Percentiles rank a stretch among this genome's conserved stretches.
Evolutionary conservation across 805 yeast species (phyloP).

Genomic region (Kuraishia ogatae): DNA sequence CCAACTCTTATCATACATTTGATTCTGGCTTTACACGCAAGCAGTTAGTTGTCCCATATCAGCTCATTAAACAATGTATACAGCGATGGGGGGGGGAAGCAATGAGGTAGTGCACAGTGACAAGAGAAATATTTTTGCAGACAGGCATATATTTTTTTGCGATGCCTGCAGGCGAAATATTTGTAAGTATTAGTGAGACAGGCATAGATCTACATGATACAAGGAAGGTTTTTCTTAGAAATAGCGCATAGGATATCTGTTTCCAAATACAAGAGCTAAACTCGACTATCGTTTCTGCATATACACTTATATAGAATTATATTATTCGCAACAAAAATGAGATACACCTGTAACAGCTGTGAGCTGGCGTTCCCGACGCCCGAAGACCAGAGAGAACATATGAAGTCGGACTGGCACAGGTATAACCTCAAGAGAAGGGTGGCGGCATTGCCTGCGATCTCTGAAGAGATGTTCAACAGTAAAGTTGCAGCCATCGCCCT

Average conservation of each 20-base stretch:
- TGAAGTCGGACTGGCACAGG: slow-evolving; percentile 98
- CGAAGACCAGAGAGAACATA: slow-evolving; percentile 83
- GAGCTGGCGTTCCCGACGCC: slow-evolving; percentile 70
- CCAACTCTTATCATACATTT: neutral
- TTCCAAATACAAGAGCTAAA: neutral
- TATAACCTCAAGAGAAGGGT: slow-evolving; percentile 92
- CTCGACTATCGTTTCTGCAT: neutral
- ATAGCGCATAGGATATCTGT: neutral
- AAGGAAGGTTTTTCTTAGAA: neutral
- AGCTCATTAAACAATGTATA: neutral
- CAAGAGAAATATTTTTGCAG: neutral
- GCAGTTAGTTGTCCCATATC: neutral
- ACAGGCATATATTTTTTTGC: neutral
- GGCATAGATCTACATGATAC: neutral
- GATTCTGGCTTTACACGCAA: neutral
- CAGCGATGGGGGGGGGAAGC: neutral
- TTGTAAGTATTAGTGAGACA: neutral
- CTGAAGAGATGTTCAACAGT: slow-evolving; percentile 17
- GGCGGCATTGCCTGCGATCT: slow-evolving; percentile 67
- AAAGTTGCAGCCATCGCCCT: slow-evolving; percentile 16
- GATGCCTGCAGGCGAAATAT: neutral
- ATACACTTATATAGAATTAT: no score
- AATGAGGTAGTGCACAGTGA: neutral
- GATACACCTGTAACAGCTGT: slow-evolving; percentile 80
- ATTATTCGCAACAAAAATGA: neutral